Percentiles rank a stretch among this genome's conserved stretches.
Evolutionary conservation across 108 stramenopile species (phyloP).

Genomic region (Pseudonitzschia multistriata): DNA sequence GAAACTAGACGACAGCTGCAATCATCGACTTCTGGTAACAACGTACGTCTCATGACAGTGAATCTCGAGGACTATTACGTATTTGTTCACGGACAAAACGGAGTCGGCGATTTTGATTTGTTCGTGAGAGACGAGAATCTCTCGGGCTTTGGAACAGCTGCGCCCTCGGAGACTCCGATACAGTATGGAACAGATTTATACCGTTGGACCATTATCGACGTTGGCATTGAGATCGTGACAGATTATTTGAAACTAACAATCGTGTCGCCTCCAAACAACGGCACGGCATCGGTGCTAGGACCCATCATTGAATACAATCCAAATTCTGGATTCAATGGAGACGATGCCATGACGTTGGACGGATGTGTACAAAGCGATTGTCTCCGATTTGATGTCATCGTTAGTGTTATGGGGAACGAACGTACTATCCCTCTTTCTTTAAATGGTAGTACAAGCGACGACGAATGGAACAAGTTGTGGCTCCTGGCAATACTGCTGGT

Average conservation of each 20-base stretch:
- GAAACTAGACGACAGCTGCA: not conserved
- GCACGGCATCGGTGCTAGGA: not conserved
- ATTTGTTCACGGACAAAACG: constrained; percentile 7
- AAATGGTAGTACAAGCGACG: not conserved
- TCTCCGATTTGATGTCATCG: not conserved
- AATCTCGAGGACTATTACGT: not conserved
- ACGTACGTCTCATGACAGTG: constrained; percentile 9
- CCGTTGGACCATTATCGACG: constrained; percentile 7
- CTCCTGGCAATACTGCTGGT: not conserved
- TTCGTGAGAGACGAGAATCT: constrained; percentile 1
- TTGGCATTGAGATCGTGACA: not conserved
- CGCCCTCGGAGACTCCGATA: not conserved
- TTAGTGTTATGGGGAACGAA: constrained; percentile 1
- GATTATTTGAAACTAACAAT: constrained; percentile 7
- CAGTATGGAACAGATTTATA: not conserved
- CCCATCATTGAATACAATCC: not conserved
- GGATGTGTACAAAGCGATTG: not conserved
- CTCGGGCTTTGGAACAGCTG: not conserved
- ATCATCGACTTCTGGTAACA: not conserved
- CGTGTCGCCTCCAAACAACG: not conserved
- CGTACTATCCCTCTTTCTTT: not conserved
- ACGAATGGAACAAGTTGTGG: constrained; percentile 11
- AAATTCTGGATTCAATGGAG: not conserved
- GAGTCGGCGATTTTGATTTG: constrained; percentile 12
- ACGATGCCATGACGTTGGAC: not conserved